phyloP scores from a whole-genome alignment of 192 early-diverging fungal genomes.

The Helicostylum pulchrum region DNA sequence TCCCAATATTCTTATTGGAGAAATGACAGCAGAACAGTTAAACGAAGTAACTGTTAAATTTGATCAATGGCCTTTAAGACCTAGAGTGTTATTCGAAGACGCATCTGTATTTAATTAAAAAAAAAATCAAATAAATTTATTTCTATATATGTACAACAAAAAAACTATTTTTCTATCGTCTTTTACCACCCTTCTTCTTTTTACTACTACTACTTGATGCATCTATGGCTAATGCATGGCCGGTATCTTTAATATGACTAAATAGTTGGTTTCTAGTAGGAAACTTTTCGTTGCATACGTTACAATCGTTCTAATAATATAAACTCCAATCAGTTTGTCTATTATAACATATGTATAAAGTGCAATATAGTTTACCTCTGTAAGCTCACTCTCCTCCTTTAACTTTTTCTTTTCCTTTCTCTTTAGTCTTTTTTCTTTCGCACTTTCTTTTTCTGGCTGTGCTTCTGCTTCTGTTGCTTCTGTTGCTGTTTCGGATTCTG shows the following conservation, averaged over 20 bases:
- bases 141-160: background rate
- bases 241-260: slow-evolving; percentile 80
- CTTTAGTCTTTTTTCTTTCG: slow-evolving; percentile 53
- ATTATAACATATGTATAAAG: too few species aligned
- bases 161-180: slow-evolving; percentile 1
- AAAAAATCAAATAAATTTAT: too few species aligned
- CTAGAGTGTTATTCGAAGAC: slow-evolving; percentile 45
- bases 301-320: slow-evolving; percentile 55
- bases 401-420: slow-evolving; percentile 57
- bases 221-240: slow-evolving; percentile 69
- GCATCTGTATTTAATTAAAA: slow-evolving; percentile 19
- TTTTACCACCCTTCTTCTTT: slow-evolving; percentile 13
- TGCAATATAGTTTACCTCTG: too few species aligned
- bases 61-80: slow-evolving; percentile 53
- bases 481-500: slow-evolving; percentile 38
- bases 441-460: slow-evolving; percentile 25
- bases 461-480: too few species aligned
- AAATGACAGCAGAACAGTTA: slow-evolving; percentile 43
- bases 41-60: slow-evolving; percentile 50
- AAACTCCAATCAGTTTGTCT: background rate
- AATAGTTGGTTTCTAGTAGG: slow-evolving; percentile 81
- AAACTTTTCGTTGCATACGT: slow-evolving; percentile 76
- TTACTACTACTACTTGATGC: background rate
- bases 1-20: slow-evolving; percentile 34
- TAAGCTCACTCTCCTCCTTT: slow-evolving; percentile 47